Conservation (phyloP, 768 basidiomycete species). For the Phanerodontia chrysosporium region DNA sequence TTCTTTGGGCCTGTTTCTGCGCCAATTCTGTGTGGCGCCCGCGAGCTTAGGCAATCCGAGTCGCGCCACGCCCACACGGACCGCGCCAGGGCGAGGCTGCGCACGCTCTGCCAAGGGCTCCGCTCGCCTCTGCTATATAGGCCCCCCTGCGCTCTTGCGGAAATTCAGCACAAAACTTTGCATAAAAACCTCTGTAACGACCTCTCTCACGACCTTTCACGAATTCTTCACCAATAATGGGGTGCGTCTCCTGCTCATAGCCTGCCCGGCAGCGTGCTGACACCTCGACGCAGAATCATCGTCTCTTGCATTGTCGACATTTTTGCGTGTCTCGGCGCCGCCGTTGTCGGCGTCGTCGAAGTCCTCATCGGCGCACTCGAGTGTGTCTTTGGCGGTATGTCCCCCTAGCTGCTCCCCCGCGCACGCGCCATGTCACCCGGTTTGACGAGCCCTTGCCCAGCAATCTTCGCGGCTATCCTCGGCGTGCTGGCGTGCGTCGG, state of each 20-base stretch:
- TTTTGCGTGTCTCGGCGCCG: slow-evolving; percentile 1
- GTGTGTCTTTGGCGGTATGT: slow-evolving; percentile 6
- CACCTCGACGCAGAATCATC: neutral
- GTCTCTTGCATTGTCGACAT: neutral
- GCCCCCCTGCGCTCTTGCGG: no score
- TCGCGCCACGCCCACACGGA: no score
- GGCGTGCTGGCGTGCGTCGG: neutral
- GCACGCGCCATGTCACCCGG: neutral
- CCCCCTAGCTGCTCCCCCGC: neutral
- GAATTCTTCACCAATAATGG: no score
- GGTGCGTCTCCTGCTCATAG: neutral
- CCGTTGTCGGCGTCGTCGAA: neutral
- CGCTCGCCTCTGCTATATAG: no score
- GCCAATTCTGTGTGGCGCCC: no score
- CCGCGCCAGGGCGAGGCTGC: no score
- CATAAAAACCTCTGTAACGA: no score
- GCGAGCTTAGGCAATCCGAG: no score
- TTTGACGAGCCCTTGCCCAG: neutral
- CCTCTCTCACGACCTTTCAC: no score
- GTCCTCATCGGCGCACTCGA: slow-evolving; percentile 1
- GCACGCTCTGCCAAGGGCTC: no score
- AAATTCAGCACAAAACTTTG: no score
- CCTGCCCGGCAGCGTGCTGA: neutral
- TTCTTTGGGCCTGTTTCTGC: no score
- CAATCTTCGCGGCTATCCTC: neutral